Evolutionary conservation across 1,284 basidiomycete genomes (phyloP).

Genomic region (Sporisorium exsertum): DNA sequence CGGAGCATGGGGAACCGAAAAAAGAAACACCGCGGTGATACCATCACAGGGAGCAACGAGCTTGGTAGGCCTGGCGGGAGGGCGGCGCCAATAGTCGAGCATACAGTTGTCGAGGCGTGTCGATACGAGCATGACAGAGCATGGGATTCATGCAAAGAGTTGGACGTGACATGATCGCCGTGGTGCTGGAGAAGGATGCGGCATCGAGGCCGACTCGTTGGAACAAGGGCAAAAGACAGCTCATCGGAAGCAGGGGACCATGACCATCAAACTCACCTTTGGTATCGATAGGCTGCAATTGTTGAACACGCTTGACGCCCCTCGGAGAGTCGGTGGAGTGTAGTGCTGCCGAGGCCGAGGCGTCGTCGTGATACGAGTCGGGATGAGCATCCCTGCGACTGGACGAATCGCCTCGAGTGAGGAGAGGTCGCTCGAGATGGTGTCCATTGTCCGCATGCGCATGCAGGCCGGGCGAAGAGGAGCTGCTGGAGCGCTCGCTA

Average conservation of each 20-base stretch:
- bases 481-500: conserved; percentile 21
- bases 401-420: conserved; percentile 25
- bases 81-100: background rate
- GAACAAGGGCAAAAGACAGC: conserved; percentile 11
- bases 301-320: conserved; percentile 26
- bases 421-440: conserved; percentile 8
- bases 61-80: too few relatives aligned
- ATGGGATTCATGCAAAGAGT: background rate
- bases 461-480: conserved; percentile 16
- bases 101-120: background rate
- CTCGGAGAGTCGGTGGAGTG: conserved; percentile 18
- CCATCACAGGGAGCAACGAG: too few relatives aligned
- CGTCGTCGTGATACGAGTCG: conserved; percentile 9
- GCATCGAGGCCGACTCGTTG: background rate
- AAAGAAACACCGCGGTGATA: too few relatives aligned
- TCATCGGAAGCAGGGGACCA: background rate
- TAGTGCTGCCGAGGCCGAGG: conserved; percentile 1
- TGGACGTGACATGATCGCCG: background rate
- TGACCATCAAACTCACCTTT: conserved; percentile 41
- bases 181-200: background rate
- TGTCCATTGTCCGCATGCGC: conserved; percentile 2
- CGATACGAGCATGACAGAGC: background rate
- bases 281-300: conserved; percentile 42
- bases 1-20: too few relatives aligned
- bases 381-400: conserved; percentile 15